Evolutionary conservation across 192 early-diverging fungal genomes (phyloP), one percentile per base, ranked within the genome.

Genomic region (Pilaira anomala): DNA sequence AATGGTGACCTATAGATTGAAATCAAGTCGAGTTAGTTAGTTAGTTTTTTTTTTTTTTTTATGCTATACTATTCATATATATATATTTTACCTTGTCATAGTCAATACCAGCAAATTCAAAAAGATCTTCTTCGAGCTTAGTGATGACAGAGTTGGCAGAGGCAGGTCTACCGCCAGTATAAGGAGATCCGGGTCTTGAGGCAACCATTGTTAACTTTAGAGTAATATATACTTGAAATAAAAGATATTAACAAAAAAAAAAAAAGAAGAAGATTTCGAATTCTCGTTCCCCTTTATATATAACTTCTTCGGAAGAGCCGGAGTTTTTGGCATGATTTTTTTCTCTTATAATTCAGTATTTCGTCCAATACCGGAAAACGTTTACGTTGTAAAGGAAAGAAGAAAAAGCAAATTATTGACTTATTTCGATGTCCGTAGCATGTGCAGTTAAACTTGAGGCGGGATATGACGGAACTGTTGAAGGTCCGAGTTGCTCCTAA

Each of bases 41-140:
- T 48, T 22, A 48, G 41, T 45, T 8, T 48, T 16, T 13, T 39
- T 26, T 50, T 4, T 3, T 49, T 21, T 19, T 24, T 6, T 41
- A 3, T 7, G 1, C 19, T 44, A 19, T 26, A 50, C 22, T 28
- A 7, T 49, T 53, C 6, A 4, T 42, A 25, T 65, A 55, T 22
- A 9, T 26, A 2, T 28, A 28, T 26, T 58, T 30, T 66, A 66
- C 64, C 74, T 86, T 89, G 76, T 81, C 81, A 70, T 83, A 91
- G 76, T 93, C 91, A 60, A 93, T 87, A 78, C 84, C 85, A 62
- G 87, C 90, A 52, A 83, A 79, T 51, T 77, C 78, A 76, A 86
- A 80, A 22, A 89, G 78, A 30, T 81, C 78, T 75, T 89, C 81
- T 72, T 89, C 85, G 59, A 87, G 62, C 66, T 70, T 76, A 14